Evolutionary conservation across 2,329 filamentous ascomycete genomes (phyloP).

Genomic region (Aspergillus ustus): DNA sequence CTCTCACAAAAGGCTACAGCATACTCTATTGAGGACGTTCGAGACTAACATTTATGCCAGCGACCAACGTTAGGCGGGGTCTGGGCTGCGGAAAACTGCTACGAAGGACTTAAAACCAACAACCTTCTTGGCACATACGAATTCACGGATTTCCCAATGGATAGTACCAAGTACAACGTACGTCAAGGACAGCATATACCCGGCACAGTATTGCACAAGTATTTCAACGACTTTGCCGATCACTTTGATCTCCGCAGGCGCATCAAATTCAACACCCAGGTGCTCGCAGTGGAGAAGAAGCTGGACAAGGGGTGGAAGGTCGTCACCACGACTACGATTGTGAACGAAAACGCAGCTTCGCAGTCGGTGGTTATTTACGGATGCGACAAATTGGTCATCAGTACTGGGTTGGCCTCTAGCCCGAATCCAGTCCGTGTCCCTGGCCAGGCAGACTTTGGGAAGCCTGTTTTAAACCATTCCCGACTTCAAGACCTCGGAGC

Average conservation of each 20-base stretch:
- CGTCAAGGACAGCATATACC: slow-evolving; percentile 8
- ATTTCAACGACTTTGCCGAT: slow-evolving; percentile 4
- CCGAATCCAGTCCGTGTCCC: too few relatives aligned
- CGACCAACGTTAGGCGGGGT: slow-evolving; percentile 8
- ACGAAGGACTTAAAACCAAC: slow-evolving; percentile 10
- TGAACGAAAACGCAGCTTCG: not conserved
- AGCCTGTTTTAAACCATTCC: too few relatives aligned
- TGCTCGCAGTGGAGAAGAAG: not conserved
- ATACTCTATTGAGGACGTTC: too few relatives aligned
- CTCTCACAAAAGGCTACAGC: too few relatives aligned
- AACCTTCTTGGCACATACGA: slow-evolving; percentile 11
- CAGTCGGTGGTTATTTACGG: not conserved
- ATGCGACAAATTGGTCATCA: slow-evolving; percentile 13
- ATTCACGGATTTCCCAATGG: slow-evolving; percentile 10
- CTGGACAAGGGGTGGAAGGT: not conserved
- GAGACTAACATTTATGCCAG: too few relatives aligned
- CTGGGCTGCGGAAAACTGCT: slow-evolving; percentile 6
- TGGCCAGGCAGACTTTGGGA: too few relatives aligned
- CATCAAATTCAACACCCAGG: not conserved
- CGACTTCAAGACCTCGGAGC: too few relatives aligned
- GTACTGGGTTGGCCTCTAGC: slow-evolving; percentile 8
- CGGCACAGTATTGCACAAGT: not conserved
- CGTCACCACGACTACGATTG: not conserved
- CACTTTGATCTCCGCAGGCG: slow-evolving; percentile 5
- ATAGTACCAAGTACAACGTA: too few relatives aligned